Evolutionary conservation across 768 basidiomycete species (phyloP), one percentile per base, ranked within the genome.

Genomic region (Hypsizygus marmoreus): DNA sequence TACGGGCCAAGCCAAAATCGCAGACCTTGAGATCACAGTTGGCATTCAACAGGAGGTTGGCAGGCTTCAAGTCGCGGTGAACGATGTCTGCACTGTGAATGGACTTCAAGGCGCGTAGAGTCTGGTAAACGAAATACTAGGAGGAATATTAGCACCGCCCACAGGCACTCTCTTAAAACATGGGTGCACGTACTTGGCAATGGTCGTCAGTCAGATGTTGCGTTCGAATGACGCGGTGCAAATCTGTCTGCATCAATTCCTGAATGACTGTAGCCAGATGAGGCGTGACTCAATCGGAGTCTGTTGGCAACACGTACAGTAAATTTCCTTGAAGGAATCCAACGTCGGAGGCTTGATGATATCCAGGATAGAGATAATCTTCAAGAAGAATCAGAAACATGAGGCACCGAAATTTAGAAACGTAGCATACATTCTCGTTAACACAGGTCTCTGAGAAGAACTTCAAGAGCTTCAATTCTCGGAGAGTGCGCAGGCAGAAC

Each of bases 1-100:
- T 88, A 23, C 94, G 79, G 1, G 93, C 93, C 36, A 95, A 79
- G 38, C 97, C 97, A 62, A 98, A 98, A 64, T 98, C 95, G 69
- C 88, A 81, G 30, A 95, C 91, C 66, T 95, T 95, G 56, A 97
- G 80, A 63, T 97, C 94, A 58, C 94, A 95, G 64, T 97, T 97
- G 50, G 92, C 92, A 60, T 98, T 97, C 51, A 98, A 75, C 16
- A 98, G 81, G 7, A 98, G 77, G 62, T 98, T 98, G 28, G 93
- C 94, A 1, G 95, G 95, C 62, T 97, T 98, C 59, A 99, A 83
- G 67, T 99, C 95, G 46, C 95, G 85, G 63, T 94, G 91, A 55
- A 99, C 89, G 49, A 99, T 91, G 66, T 95, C 91, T 16, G 95
- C 95, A 0, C 91, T 92, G 61, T 97, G 95, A 6, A 97, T 77